A percentile compares a stretch with the other conserved stretches of the same genome.
These are phyloP conservation scores for Phytophthora palmivora DNA, from an alignment of 352 stramenopile genomes.

Conservation along the genomic window DNA sequence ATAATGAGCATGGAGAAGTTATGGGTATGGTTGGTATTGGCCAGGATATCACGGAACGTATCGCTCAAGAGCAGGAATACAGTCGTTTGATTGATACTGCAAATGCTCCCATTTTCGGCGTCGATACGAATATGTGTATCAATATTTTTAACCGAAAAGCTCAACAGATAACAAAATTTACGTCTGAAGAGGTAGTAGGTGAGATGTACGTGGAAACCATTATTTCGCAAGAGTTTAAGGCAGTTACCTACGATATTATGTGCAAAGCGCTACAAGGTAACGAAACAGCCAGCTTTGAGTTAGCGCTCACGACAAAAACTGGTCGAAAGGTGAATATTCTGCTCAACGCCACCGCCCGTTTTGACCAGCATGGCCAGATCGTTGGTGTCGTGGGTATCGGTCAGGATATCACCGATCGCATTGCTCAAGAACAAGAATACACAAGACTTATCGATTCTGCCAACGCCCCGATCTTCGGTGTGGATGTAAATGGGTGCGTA, in stretches of 20 bases:
- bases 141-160: slow-evolving; percentile 76
- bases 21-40: no score
- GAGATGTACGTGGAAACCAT: slow-evolving; percentile 46
- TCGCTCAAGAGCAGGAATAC: no score
- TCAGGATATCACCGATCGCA: no score
- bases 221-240: slow-evolving; percentile 34
- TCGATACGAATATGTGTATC: slow-evolving; percentile 71
- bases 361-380: slow-evolving; percentile 20
- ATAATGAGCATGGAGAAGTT: no score
- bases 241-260: slow-evolving; percentile 25
- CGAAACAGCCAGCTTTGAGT: slow-evolving; percentile 33
- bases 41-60: no score
- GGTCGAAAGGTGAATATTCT: slow-evolving; percentile 22
- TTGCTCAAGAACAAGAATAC: no score
- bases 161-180: slow-evolving; percentile 72
- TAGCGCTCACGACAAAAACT: slow-evolving; percentile 26
- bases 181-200: slow-evolving; percentile 41
- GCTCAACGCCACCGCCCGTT: slow-evolving; percentile 22
- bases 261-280: slow-evolving; percentile 16
- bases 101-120: no score
- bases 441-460: no score
- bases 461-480: no score
- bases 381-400: slow-evolving; percentile 28
- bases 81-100: no score
- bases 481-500: no score